Conservation (phyloP, 139 green algal genomes). For the Parachlorella kessleri region DNA sequence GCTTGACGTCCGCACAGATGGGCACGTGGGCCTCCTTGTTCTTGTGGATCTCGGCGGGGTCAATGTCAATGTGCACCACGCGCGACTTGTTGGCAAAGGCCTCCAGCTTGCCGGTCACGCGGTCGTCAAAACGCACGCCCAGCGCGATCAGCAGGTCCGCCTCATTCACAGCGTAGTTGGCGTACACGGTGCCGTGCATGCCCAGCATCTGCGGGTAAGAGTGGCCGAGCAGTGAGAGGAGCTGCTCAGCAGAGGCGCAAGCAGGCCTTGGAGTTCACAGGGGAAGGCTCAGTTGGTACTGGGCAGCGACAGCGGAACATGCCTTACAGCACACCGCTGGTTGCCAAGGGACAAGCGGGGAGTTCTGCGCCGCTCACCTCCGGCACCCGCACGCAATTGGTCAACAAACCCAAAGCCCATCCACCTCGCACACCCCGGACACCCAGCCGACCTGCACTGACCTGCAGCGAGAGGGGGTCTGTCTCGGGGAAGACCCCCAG, state of each 20-base stretch:
- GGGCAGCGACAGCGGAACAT: too few species aligned
- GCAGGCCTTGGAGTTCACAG: too few species aligned
- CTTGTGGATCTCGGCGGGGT: slow-evolving; percentile 99
- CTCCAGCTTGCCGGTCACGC: slow-evolving; percentile 98
- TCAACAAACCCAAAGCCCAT: not conserved
- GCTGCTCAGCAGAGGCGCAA: not conserved
- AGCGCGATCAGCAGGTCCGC: slow-evolving; percentile 95
- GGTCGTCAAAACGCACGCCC: slow-evolving; percentile 99
- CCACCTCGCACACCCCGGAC: not conserved
- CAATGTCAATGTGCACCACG: slow-evolving; percentile 99
- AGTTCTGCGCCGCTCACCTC: too few species aligned
- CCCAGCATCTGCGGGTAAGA: slow-evolving; percentile 95
- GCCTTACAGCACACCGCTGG: too few species aligned
- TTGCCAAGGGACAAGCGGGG: too few species aligned
- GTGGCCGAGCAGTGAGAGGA: not conserved
- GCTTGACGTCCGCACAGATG: slow-evolving; percentile 81
- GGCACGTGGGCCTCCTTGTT: slow-evolving; percentile 97
- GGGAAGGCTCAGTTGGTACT: too few species aligned
- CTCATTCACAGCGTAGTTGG: slow-evolving; percentile 97
- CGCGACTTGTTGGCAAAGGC: slow-evolving; percentile 86
- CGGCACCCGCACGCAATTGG: not conserved
- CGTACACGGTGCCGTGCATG: slow-evolving; percentile 98
- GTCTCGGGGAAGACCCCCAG: slow-evolving; percentile 79
- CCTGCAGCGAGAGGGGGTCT: slow-evolving; percentile 74
- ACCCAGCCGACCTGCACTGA: slow-evolving; percentile 41